These are phyloP conservation scores for Aureobasidium uvarum DNA, from an alignment of 2,329 filamentous ascomycete genomes.

Conservation along the genomic window DNA sequence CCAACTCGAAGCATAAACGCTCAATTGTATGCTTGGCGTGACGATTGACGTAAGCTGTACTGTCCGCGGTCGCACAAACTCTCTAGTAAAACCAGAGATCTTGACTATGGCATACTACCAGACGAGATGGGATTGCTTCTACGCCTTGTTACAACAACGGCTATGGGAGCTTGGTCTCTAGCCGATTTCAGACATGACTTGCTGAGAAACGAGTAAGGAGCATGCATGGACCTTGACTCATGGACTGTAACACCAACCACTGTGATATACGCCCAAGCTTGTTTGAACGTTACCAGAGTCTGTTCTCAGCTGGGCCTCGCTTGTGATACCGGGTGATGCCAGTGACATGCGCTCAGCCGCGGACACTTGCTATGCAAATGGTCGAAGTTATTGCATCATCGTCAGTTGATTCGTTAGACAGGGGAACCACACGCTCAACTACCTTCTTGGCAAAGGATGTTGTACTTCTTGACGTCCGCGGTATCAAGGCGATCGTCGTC, in stretches of 20 bases:
- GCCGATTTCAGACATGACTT: neutral
- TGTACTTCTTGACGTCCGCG: slow-evolving; percentile 16
- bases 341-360: neutral
- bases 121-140: neutral
- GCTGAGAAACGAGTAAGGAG: neutral
- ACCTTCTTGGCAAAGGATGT: neutral
- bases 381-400: slow-evolving; percentile 12
- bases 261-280: neutral
- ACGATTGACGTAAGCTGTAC: neutral
- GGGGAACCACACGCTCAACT: neutral
- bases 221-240: neutral
- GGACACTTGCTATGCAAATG: neutral
- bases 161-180: neutral
- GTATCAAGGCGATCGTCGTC: slow-evolving; percentile 6
- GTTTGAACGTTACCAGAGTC: neutral
- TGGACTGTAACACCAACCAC: neutral
- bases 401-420: neutral
- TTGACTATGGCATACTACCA: neutral
- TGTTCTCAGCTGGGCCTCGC: neutral
- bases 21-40: neutral
- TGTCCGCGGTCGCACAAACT: too few relatives aligned
- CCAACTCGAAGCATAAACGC: neutral
- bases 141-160: neutral
- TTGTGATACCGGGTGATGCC: neutral
- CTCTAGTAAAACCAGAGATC: too few relatives aligned